Conservation (phyloP, 2,329 filamentous ascomycete species). For the Neofusicoccum parvum region DNA sequence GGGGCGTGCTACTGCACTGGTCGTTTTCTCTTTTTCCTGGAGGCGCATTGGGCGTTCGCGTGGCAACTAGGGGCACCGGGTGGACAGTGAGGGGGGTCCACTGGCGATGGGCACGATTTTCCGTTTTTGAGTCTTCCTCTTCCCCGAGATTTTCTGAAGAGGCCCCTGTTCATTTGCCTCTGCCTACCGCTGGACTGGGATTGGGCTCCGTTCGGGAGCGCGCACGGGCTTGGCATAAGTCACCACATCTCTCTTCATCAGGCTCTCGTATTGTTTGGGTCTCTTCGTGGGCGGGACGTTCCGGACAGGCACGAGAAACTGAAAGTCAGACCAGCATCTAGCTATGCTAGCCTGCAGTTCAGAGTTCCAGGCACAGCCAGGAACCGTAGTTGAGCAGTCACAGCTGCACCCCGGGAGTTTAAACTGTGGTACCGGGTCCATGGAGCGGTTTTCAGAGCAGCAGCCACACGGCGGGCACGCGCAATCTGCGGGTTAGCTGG, state of each 20-base stretch:
- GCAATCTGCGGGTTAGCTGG: not conserved
- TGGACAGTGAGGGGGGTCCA: slow-evolving; percentile 4
- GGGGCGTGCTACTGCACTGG: not conserved
- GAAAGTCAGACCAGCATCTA: slow-evolving; percentile 5
- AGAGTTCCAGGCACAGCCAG: not conserved
- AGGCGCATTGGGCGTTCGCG: slow-evolving; percentile 16
- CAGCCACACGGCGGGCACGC: not conserved
- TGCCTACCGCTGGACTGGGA: not conserved
- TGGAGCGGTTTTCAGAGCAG: not conserved
- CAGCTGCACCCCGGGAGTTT: not conserved
- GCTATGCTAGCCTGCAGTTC: not conserved
- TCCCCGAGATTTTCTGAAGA: slow-evolving; percentile 15
- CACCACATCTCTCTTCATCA: not conserved
- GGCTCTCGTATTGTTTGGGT: not conserved
- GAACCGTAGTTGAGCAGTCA: not conserved
- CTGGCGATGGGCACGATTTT: not conserved
- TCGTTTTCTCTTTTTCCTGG: slow-evolving; percentile 5
- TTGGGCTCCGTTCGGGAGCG: not conserved
- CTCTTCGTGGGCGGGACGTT: not conserved
- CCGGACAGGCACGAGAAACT: not conserved
- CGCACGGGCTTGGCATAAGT: slow-evolving; percentile 8
- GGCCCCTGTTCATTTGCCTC: slow-evolving; percentile 5
- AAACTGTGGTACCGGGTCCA: not conserved
- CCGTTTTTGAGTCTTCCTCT: not conserved
- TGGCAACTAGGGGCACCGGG: slow-evolving; percentile 6